Conservation (phyloP, 2,329 filamentous ascomycete species). For the Colletotrichum sidae region DNA sequence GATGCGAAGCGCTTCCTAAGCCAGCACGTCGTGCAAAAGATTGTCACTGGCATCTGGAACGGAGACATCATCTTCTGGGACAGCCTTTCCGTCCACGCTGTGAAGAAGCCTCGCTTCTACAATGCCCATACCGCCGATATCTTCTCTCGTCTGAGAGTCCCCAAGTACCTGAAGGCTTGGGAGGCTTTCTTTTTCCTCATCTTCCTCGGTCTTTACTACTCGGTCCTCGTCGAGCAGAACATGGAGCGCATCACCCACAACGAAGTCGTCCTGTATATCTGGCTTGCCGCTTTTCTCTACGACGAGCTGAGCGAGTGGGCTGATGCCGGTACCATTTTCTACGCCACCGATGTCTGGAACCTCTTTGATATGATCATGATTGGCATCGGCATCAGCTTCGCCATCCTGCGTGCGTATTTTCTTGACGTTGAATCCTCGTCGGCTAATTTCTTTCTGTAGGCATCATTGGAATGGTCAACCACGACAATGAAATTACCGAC, state of each 20-base stretch:
- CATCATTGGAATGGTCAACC: slow-evolving; percentile 72
- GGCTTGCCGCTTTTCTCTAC: slow-evolving; percentile 88
- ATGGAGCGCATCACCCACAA: slow-evolving; percentile 72
- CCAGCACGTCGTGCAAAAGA: slow-evolving; percentile 83
- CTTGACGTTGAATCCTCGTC: slow-evolving; percentile 20
- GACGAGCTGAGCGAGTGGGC: slow-evolving; percentile 87
- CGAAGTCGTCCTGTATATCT: slow-evolving; percentile 83
- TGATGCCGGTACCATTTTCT: slow-evolving; percentile 89
- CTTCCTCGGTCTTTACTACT: slow-evolving; percentile 85
- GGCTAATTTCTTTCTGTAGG: slow-evolving; percentile 55
- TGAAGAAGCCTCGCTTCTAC: slow-evolving; percentile 83
- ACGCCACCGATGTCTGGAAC: slow-evolving; percentile 86
- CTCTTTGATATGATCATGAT: slow-evolving; percentile 81
- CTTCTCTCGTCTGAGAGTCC: slow-evolving; percentile 81
- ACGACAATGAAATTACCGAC: slow-evolving; percentile 74
- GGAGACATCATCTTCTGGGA: slow-evolving; percentile 92
- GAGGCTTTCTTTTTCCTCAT: slow-evolving; percentile 84
- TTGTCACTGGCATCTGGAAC: slow-evolving; percentile 87
- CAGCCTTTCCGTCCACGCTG: slow-evolving; percentile 76
- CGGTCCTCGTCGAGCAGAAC: slow-evolving; percentile 82
- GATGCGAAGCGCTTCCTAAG: slow-evolving; percentile 87
- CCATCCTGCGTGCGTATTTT: slow-evolving; percentile 73
- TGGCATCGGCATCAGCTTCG: slow-evolving; percentile 76
- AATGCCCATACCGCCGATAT: slow-evolving; percentile 75
- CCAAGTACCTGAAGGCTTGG: slow-evolving; percentile 86